phyloP scores from a whole-genome alignment of 192 early-diverging fungal genomes.

The Radiomyces spectabilis region DNA sequence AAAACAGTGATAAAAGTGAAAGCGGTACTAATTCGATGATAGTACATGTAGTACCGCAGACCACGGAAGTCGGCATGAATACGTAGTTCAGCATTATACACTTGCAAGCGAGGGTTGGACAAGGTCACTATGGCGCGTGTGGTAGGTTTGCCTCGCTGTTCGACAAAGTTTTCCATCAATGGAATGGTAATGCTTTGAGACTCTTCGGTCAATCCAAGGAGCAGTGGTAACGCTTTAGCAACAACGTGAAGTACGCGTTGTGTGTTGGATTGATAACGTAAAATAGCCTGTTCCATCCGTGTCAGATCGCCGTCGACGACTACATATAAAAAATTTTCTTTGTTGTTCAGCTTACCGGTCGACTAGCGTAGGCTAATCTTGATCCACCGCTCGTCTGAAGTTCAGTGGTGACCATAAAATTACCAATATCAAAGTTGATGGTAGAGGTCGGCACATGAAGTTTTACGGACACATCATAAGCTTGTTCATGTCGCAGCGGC shows the following conservation, averaged over 20 bases:
- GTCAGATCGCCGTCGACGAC: no score
- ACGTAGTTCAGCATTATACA: slow-evolving; percentile 40
- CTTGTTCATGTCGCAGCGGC: slow-evolving; percentile 24
- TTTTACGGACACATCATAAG: slow-evolving; percentile 17
- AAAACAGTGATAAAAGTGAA: slow-evolving; percentile 35
- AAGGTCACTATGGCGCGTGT: slow-evolving; percentile 34
- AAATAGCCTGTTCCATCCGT: slow-evolving; percentile 12
- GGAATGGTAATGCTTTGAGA: slow-evolving; percentile 10
- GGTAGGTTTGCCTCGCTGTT: slow-evolving; percentile 29
- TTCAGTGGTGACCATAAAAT: slow-evolving; percentile 15
- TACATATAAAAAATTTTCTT: not conserved
- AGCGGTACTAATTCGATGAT: slow-evolving; percentile 34
- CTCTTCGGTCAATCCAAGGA: slow-evolving; percentile 22
- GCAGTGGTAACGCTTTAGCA: slow-evolving; percentile 18
- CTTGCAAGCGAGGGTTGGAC: slow-evolving; percentile 34
- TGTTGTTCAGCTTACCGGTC: slow-evolving; percentile 7
- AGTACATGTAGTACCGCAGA: slow-evolving; percentile 50
- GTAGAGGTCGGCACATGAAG: slow-evolving; percentile 24
- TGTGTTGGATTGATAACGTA: slow-evolving; percentile 21
- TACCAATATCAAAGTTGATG: slow-evolving; percentile 22
- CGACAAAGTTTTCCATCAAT: slow-evolving; percentile 22
- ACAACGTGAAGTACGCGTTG: slow-evolving; percentile 18
- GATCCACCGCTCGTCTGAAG: slow-evolving; percentile 5
- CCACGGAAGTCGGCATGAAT: slow-evolving; percentile 51
- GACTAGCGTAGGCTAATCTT: slow-evolving; percentile 5